Evolutionary conservation across 352 stramenopile genomes (phyloP).

Genomic region (Blastocystis sp.): DNA sequence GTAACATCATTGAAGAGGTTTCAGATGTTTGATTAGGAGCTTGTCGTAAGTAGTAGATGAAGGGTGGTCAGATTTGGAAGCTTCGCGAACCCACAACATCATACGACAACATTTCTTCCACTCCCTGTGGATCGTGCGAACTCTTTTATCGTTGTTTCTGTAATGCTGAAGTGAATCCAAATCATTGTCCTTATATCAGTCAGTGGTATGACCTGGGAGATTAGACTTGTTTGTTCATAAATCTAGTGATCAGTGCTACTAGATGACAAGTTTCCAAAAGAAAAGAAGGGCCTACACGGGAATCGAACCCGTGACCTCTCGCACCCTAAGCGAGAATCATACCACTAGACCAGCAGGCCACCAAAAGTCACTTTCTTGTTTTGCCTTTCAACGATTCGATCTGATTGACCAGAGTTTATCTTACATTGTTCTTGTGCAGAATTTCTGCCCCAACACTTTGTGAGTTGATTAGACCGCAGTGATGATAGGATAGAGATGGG

Average conservation of each 20-base stretch:
- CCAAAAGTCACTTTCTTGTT: background rate
- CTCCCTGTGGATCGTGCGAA: conserved; percentile 26
- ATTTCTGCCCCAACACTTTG: background rate
- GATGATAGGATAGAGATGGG: background rate
- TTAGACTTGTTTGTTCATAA: conserved; percentile 29
- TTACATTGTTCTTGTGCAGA: background rate
- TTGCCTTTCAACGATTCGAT: no score
- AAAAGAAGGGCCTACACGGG: conserved; percentile 66
- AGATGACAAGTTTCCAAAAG: no score
- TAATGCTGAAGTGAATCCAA: conserved; percentile 60
- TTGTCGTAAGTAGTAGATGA: conserved; percentile 2
- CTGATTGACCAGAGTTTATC: background rate
- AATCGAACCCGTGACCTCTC: conserved; percentile 68
- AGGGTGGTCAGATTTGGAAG: conserved; percentile 28
- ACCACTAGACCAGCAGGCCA: conserved; percentile 68
- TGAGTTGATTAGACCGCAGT: background rate
- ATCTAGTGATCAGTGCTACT: background rate
- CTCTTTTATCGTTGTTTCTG: conserved; percentile 60
- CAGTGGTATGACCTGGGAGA: conserved; percentile 60
- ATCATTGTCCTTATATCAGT: conserved; percentile 63
- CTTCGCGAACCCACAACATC: conserved; percentile 20
- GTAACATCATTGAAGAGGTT: conserved; percentile 59
- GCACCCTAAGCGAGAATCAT: conserved; percentile 68
- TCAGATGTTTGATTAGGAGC: background rate
- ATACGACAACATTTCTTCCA: conserved; percentile 57